Percentiles rank a stretch among this genome's conserved stretches.
phyloP scores from a whole-genome alignment of 768 basidiomycete species.

The Suillus ampliporus region DNA sequence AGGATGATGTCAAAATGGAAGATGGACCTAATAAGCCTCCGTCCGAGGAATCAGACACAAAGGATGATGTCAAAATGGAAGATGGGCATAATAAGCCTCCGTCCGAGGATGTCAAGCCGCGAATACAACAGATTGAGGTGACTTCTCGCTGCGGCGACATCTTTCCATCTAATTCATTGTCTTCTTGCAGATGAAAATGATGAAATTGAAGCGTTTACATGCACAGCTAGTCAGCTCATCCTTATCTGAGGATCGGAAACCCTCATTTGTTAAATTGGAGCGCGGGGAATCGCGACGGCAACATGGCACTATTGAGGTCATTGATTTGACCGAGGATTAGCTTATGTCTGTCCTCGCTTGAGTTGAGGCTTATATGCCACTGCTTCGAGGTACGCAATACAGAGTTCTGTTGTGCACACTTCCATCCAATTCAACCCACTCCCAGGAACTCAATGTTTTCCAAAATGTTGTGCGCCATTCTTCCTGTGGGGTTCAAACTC shows the following conservation, averaged over 20 bases:
- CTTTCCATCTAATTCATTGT: neutral
- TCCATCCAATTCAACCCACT: neutral
- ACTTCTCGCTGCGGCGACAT: neutral
- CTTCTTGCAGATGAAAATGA: constrained; percentile 15
- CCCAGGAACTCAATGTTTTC: neutral
- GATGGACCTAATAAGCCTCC: neutral
- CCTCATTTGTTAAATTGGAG: constrained; percentile 23
- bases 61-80: too few relatives aligned
- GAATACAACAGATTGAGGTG: neutral
- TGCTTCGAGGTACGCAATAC: too few relatives aligned
- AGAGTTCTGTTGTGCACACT: neutral
- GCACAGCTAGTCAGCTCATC: constrained; percentile 7
- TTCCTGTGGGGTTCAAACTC: too few relatives aligned
- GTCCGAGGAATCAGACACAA: too few relatives aligned
- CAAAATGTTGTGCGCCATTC: too few relatives aligned
- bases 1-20: neutral
- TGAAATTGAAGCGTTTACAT: constrained; percentile 28
- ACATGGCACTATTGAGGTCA: neutral
- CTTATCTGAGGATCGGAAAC: constrained; percentile 18
- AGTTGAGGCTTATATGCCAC: too few relatives aligned
- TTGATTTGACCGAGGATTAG: constrained; percentile 6
- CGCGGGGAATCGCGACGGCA: neutral
- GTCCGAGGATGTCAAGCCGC: neutral
- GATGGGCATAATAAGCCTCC: neutral
- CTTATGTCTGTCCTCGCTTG: neutral